These are phyloP conservation scores for Tuber magnatum DNA, from an alignment of 495 filamentous ascomycete species.

Conservation along the genomic window DNA sequence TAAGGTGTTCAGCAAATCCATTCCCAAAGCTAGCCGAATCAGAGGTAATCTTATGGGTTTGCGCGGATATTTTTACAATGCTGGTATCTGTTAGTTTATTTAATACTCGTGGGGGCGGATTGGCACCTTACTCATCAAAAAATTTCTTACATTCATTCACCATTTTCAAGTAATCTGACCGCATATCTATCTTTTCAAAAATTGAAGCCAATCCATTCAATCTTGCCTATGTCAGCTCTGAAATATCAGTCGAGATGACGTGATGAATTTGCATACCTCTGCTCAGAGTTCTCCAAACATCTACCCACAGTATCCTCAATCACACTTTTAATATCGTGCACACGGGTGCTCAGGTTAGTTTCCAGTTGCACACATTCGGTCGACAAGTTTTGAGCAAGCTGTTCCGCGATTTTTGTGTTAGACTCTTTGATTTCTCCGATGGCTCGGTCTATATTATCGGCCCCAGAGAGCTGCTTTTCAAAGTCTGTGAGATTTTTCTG, in stretches of 20 bases:
- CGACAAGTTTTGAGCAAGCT: neutral
- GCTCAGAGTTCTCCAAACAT: neutral
- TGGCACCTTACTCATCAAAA: neutral
- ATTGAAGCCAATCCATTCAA: neutral
- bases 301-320: neutral
- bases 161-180: neutral
- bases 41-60: neutral
- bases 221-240: neutral
- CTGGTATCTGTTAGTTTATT: neutral
- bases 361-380: neutral
- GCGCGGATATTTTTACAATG: neutral
- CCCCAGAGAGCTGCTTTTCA: neutral
- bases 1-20: neutral
- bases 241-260: neutral
- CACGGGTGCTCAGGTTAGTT: neutral
- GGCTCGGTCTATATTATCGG: neutral
- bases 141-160: neutral
- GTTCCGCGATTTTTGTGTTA: neutral
- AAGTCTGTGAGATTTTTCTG: neutral
- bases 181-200: neutral
- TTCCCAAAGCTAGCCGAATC: neutral
- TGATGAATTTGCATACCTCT: neutral
- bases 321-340: neutral
- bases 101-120: neutral
- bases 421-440: neutral